Evolutionary conservation across 768 basidiomycete genomes (phyloP).

Genomic region (Lactifluus subvellereus): DNA sequence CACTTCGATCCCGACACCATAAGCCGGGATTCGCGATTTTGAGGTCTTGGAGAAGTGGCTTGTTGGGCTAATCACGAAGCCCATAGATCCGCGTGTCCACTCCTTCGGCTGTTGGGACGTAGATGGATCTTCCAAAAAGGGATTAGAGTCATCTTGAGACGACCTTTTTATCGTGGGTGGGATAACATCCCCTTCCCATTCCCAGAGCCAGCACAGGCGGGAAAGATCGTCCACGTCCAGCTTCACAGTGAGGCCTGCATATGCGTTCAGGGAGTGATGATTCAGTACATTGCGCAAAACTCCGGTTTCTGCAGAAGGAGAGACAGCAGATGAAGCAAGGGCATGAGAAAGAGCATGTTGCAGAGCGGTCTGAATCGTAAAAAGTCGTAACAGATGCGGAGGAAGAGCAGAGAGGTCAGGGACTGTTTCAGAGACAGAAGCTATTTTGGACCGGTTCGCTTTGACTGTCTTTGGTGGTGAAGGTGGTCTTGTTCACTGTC

Average conservation of each 20-base stretch:
- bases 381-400: slow-evolving; percentile 53
- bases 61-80: slow-evolving; percentile 64
- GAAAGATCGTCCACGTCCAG: slow-evolving; percentile 65
- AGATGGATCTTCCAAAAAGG: slow-evolving; percentile 24
- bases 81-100: slow-evolving; percentile 79
- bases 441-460: slow-evolving; percentile 29
- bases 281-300: slow-evolving; percentile 74
- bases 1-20: slow-evolving; percentile 83
- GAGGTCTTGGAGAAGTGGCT: slow-evolving; percentile 65
- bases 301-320: slow-evolving; percentile 71
- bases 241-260: slow-evolving; percentile 57
- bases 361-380: slow-evolving; percentile 58
- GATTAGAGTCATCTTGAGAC: slow-evolving; percentile 28
- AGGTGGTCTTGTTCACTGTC: slow-evolving; percentile 39
- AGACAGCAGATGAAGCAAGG: slow-evolving; percentile 73
- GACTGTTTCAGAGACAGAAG: slow-evolving; percentile 21
- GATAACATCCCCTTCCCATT: slow-evolving; percentile 62
- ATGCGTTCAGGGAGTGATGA: slow-evolving; percentile 63
- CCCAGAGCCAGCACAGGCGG: slow-evolving; percentile 84
- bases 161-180: slow-evolving; percentile 26
- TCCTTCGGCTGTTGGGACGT: slow-evolving; percentile 42
- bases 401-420: slow-evolving; percentile 39
- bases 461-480: slow-evolving; percentile 49
- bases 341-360: slow-evolving; percentile 84
- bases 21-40: slow-evolving; percentile 67